Conservation (phyloP, 225 moss, liverwort and hornwort species). For the Bryoerythrophyllum caledonicum region DNA sequence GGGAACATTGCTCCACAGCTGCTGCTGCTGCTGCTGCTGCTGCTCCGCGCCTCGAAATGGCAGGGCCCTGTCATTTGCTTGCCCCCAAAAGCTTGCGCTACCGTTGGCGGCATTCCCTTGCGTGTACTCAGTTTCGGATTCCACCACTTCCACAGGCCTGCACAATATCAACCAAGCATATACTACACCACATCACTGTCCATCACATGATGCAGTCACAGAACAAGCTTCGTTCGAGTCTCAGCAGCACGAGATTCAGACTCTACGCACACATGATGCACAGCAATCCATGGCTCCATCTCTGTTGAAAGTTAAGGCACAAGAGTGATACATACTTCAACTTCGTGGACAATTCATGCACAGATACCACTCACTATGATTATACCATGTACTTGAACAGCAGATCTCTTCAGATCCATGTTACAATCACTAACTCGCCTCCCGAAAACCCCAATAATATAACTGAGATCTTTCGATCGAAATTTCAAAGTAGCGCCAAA, state of each 20-base stretch:
- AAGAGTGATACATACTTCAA: not conserved
- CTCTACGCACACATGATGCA: not conserved
- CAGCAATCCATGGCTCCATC: not conserved
- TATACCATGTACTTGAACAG: too few species aligned
- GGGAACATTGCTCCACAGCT: constrained; percentile 35
- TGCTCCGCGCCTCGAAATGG: constrained; percentile 31
- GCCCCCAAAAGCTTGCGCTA: constrained; percentile 26
- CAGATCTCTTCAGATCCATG: too few species aligned
- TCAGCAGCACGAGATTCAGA: constrained; percentile 8
- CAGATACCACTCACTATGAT: too few species aligned
- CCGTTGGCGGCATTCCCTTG: constrained; percentile 53
- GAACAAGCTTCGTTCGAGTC: not conserved
- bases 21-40: not conserved
- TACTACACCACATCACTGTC: not conserved
- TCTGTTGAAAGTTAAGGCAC: constrained; percentile 6
- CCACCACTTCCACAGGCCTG: constrained; percentile 84
- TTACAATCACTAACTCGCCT: too few species aligned
- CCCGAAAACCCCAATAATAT: too few species aligned
- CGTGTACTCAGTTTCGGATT: constrained; percentile 71
- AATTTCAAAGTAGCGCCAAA: too few species aligned
- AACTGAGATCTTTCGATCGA: too few species aligned
- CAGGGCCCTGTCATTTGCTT: constrained; percentile 24
- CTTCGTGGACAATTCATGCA: too few species aligned
- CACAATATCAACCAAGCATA: constrained; percentile 8
- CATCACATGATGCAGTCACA: constrained; percentile 24